Evolutionary conservation across 129 eudicot species (phyloP).

Genomic region (sunflower (Helianthus annuus)): HanXRQr2.0-SUNRISE NC_035442.2:10193309-10193808

Average conservation of each 20-base stretch:
- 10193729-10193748: no score
- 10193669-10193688: no score
- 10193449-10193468: conserved; percentile 39
- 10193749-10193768: no score
- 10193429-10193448: conserved; percentile 58
- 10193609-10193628: not conserved
- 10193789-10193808: no score
- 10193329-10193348: conserved; percentile 16
- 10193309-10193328: conserved; percentile 44
- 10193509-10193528: conserved; percentile 50
- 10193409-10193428: conserved; percentile 31
- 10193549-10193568: conserved; percentile 55
- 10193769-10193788: no score
- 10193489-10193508: conserved; percentile 46
- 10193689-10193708: no score
- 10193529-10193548: conserved; percentile 54
- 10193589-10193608: conserved; percentile 7
- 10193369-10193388: conserved; percentile 26
- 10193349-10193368: conserved; percentile 26
- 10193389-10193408: conserved; percentile 28
- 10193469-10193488: conserved; percentile 45
- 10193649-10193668: no score
- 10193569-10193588: conserved; percentile 53
- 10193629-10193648: not conserved
- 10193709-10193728: no score